A percentile compares a stretch with the other conserved stretches of the same genome.
Conservation (phyloP, 1,284 basidiomycete species). For the Athelia sp. region DNA sequence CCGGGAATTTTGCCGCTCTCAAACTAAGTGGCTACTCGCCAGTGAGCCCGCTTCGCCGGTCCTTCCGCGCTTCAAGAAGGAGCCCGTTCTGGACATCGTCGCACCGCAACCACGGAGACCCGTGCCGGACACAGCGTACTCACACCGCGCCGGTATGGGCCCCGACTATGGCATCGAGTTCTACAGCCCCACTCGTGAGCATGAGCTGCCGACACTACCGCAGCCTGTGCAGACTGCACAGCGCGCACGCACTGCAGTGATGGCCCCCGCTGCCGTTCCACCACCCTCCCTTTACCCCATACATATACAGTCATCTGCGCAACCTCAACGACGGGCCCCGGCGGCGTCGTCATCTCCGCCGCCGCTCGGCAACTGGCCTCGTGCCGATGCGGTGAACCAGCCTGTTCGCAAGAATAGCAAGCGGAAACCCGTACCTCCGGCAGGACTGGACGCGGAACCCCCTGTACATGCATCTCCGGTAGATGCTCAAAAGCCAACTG, state of each 20-base stretch:
- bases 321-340: slow-evolving; percentile 6
- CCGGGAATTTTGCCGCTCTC: slow-evolving; percentile 37
- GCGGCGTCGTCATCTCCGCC: slow-evolving; percentile 32
- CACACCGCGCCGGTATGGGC: slow-evolving; percentile 31
- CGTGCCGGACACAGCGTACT: slow-evolving; percentile 25
- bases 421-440: slow-evolving; percentile 18
- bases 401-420: slow-evolving; percentile 28
- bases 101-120: slow-evolving; percentile 38
- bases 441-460: slow-evolving; percentile 16
- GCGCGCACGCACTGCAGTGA: slow-evolving; percentile 4
- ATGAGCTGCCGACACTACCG: slow-evolving; percentile 12
- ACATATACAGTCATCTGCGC: slow-evolving; percentile 19
- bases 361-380: slow-evolving; percentile 55
- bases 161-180: slow-evolving; percentile 45
- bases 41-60: slow-evolving; percentile 27
- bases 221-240: neutral
- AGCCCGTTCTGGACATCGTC: slow-evolving; percentile 27
- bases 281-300: slow-evolving; percentile 23
- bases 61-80: slow-evolving; percentile 24
- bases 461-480: neutral
- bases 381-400: slow-evolving; percentile 36
- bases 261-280: slow-evolving; percentile 6
- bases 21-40: slow-evolving; percentile 19
- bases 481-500: slow-evolving; percentile 4
- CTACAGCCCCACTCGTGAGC: slow-evolving; percentile 15